A percentile compares a stretch with the other conserved stretches of the same genome.
These are phyloP conservation scores for Fusarium buharicum DNA, from an alignment of 2,329 filamentous ascomycete species.

Conservation along the genomic window DNA sequence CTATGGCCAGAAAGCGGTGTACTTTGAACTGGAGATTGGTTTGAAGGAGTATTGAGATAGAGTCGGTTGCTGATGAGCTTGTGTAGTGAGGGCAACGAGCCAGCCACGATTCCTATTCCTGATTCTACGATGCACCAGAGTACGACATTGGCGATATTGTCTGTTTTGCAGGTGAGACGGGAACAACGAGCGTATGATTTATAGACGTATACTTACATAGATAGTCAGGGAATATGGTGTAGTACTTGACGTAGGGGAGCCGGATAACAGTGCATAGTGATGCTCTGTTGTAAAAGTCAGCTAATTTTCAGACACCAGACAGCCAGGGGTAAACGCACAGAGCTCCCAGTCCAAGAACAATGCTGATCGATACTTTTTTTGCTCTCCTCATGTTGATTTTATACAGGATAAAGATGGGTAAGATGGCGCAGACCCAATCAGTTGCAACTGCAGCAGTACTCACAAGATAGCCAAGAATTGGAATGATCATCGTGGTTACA, in stretches of 20 bases:
- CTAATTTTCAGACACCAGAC: accelerated
- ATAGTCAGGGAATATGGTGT: neutral
- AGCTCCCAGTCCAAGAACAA: slow-evolving; percentile 26
- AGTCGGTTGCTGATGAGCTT: slow-evolving; percentile 17
- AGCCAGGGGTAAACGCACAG: slow-evolving; percentile 4
- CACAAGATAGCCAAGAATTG: slow-evolving; percentile 11
- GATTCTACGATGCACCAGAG: slow-evolving; percentile 35
- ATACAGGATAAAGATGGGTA: slow-evolving; percentile 25
- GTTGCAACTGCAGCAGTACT: slow-evolving; percentile 11
- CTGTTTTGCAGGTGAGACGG: neutral
- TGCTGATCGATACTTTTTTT: slow-evolving; percentile 18
- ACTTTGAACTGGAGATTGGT: too few species aligned
- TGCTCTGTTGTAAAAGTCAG: slow-evolving; percentile 11
- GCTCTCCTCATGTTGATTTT: slow-evolving; percentile 21
- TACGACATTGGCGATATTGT: slow-evolving; percentile 17
- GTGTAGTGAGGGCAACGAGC: slow-evolving; percentile 22
- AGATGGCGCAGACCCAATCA: slow-evolving; percentile 20
- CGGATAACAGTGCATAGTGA: slow-evolving; percentile 28
- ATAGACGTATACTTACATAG: slow-evolving; percentile 6
- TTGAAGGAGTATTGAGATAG: neutral
- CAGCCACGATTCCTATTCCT: slow-evolving; percentile 30
- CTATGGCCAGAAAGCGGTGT: slow-evolving; percentile 4
- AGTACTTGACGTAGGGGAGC: slow-evolving; percentile 26
- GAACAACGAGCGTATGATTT: accelerated
- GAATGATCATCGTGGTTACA: neutral